Base-by-base conservation (phyloP, 2,329 filamentous ascomycete species). In the Intubia oerlemansii region DNA sequence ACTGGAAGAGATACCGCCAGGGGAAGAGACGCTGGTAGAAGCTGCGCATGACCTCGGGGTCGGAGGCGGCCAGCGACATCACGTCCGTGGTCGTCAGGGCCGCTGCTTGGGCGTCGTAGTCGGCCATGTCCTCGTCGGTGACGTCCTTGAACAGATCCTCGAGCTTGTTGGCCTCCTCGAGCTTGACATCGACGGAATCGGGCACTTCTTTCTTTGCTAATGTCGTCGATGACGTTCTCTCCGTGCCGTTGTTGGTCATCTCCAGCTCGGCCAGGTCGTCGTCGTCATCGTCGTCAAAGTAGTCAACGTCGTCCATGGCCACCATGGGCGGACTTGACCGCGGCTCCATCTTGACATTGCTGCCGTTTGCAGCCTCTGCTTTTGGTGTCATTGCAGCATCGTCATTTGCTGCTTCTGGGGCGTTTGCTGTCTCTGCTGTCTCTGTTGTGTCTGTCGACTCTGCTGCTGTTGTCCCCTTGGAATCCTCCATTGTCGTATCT, bases 21-120 rank as follows among this genome's bases (percentile, higher is more conserved):
- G 88, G 88, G 42, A 95, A 95, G 21, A 98, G 61, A 27, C 88
- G 79, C 45, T 91, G 79, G 48, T 98, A 98, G 55, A 93, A 98
- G 38, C 76, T 79, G 42, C 78, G 70, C 70, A 95, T 82, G 9
- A 90, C 66, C 44, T 84, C 79, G 2, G 79, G 71, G 40, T 92
- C 22, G 70, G 41, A 77, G 24, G 64, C 58, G 21, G 51, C 55
- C 19, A 59, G 41, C 1, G 49, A 42, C 10, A 48, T 26, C 10
- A 31, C 7, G 17, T 32, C 29, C 11, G 27, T 17, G 13, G 29
- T 16, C 9, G 18, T 19, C n/a, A 22, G 14, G 5, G 22, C 14
- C 5, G 17, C 10, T 11, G 18, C 31, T 18, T 21, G 28, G 24
- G 30, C 12, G 2, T 34, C 30, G 17, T 28, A 16, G 42, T 7